Evolutionary conservation across 306 rosid species (phyloP).

Genomic region (Mimosa pudica): DNA sequence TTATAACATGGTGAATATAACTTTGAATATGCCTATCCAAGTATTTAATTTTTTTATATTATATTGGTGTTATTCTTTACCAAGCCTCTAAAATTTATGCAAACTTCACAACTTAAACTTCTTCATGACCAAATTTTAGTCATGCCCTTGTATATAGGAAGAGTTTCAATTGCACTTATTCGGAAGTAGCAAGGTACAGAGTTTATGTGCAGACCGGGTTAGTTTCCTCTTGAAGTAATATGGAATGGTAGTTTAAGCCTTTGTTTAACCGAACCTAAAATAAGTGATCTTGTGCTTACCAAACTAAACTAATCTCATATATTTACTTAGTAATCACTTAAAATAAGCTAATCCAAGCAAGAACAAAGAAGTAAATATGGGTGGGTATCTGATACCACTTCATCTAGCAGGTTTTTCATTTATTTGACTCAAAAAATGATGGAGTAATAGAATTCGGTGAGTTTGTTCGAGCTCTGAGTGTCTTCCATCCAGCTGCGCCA

Average conservation of each 20-base stretch:
- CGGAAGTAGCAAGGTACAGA: constrained; percentile 48
- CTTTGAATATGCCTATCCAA: constrained; percentile 23
- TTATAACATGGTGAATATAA: constrained; percentile 16
- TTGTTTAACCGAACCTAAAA: too few relatives aligned
- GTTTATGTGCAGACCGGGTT: constrained; percentile 55
- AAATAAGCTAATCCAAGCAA: too few relatives aligned
- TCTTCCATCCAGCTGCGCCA: constrained; percentile 64
- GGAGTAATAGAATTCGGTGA: constrained; percentile 62
- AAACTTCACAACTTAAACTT: not conserved
- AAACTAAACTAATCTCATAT: too few relatives aligned
- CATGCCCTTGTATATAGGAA: constrained; percentile 36
- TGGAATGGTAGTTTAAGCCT: not conserved
- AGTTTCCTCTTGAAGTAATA: constrained; percentile 23
- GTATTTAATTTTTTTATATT: not conserved
- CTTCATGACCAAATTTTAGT: not conserved
- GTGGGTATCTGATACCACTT: not conserved
- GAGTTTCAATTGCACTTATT: constrained; percentile 62
- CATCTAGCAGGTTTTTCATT: constrained; percentile 44
- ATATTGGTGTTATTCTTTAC: too few relatives aligned
- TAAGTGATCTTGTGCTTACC: too few relatives aligned
- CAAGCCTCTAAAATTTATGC: not conserved
- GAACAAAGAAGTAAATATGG: not conserved
- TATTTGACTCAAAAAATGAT: constrained; percentile 56
- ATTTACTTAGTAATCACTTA: too few relatives aligned
- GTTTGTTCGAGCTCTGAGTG: constrained; percentile 56